A percentile compares a stretch with the other conserved stretches of the same genome.
Conservation (phyloP, 2,329 filamentous ascomycete species). For the Fusarium tuaranense region DNA sequence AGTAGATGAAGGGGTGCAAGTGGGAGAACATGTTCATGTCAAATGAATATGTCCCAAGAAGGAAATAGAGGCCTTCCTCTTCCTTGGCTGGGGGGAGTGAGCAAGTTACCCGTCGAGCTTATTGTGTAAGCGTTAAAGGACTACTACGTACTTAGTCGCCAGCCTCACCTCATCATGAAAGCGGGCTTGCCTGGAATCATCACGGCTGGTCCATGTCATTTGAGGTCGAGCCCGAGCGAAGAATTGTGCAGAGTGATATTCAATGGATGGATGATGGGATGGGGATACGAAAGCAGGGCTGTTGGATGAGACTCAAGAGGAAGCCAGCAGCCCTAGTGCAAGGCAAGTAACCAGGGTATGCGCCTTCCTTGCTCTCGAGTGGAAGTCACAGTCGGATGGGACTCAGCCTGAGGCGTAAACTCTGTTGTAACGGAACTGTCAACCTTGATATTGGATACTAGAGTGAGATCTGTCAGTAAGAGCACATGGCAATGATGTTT, state of each 20-base stretch:
- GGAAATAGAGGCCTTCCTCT: neutral
- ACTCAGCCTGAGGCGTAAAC: neutral
- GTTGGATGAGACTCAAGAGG: slow-evolving; percentile 3
- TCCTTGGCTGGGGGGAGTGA: neutral
- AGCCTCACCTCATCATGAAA: neutral
- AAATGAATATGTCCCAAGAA: neutral
- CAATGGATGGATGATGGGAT: neutral
- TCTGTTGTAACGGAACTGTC: neutral
- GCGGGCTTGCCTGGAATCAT: neutral
- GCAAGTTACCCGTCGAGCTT: neutral
- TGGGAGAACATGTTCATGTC: neutral
- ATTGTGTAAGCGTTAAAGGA: neutral
- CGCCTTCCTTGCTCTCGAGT: neutral
- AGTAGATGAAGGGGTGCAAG: neutral
- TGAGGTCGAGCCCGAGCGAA: neutral
- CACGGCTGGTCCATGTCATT: neutral
- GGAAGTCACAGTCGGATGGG: slow-evolving; percentile 1
- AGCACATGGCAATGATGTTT: neutral
- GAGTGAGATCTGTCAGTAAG: neutral
- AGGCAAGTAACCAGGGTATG: slow-evolving; percentile 2
- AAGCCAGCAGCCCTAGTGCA: slow-evolving; percentile 2
- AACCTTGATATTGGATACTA: neutral
- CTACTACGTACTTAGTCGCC: neutral
- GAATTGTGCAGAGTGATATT: neutral
- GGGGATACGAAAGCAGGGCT: slow-evolving; percentile 5